A percentile compares a stretch with the other conserved stretches of the same genome.
Evolutionary conservation across 495 filamentous ascomycete species (phyloP).

Genomic region (Podospora australis): DNA sequence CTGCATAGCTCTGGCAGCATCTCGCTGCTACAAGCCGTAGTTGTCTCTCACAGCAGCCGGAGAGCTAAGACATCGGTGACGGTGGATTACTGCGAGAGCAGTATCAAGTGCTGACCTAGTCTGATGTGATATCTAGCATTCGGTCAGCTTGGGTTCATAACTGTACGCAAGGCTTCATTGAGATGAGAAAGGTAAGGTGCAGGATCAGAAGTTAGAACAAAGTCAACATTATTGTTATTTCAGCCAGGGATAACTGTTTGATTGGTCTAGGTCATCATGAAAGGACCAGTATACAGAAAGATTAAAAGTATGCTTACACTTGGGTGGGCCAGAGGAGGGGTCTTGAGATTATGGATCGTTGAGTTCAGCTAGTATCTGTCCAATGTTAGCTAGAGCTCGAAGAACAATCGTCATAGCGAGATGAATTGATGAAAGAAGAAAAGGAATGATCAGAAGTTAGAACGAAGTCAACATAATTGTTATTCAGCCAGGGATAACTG

Average conservation of each 20-base stretch:
- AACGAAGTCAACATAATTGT: not conserved
- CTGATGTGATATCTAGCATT: too few species aligned
- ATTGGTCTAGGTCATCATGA: slow-evolving; percentile 3
- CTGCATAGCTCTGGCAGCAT: too few species aligned
- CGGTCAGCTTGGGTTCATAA: too few species aligned
- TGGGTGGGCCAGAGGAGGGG: not conserved
- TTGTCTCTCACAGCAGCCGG: too few species aligned
- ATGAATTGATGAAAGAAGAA: not conserved
- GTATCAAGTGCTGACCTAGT: too few species aligned
- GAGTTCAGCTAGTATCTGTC: not conserved
- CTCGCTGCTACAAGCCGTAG: too few species aligned
- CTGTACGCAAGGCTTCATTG: too few species aligned
- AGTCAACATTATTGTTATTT: slow-evolving; percentile 4
- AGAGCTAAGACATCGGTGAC: too few species aligned
- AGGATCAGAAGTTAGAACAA: slow-evolving; percentile 6
- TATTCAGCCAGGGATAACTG: slow-evolving; percentile 6
- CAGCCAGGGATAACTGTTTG: slow-evolving; percentile 4
- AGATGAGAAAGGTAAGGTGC: not conserved
- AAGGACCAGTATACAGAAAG: not conserved
- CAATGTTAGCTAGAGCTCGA: not conserved
- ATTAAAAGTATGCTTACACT: not conserved
- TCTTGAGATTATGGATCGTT: not conserved
- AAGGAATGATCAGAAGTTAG: slow-evolving; percentile 3
- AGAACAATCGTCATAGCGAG: slow-evolving; percentile 14
- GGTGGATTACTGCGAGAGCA: too few species aligned